These are phyloP conservation scores for Pseudomassariella vexata DNA, from an alignment of 2,329 filamentous ascomycete species.

Conservation along the genomic window DNA sequence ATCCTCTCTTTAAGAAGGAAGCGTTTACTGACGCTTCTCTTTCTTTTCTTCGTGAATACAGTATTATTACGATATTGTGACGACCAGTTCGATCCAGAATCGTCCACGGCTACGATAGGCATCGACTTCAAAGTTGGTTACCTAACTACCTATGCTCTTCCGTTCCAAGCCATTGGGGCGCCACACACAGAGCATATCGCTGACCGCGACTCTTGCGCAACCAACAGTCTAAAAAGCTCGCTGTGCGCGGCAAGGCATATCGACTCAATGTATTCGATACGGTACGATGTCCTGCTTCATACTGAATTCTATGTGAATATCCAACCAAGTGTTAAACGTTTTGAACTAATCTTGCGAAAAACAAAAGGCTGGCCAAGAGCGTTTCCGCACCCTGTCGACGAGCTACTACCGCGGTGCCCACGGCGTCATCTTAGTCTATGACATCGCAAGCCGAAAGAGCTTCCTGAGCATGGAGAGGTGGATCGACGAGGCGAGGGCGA, in stretches of 20 bases:
- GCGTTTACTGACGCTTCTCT: no score
- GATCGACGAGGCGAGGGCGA: slow-evolving; percentile 47
- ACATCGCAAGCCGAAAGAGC: slow-evolving; percentile 40
- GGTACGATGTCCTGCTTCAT: slow-evolving; percentile 19
- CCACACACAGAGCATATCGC: no score
- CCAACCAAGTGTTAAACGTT: not conserved
- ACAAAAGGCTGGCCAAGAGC: slow-evolving; percentile 36
- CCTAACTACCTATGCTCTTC: no score
- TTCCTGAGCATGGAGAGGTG: slow-evolving; percentile 48
- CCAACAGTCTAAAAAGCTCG: slow-evolving; percentile 45
- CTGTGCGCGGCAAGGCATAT: slow-evolving; percentile 45
- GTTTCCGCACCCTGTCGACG: slow-evolving; percentile 43
- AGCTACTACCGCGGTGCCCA: slow-evolving; percentile 46
- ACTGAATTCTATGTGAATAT: not conserved
- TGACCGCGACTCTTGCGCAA: not conserved
- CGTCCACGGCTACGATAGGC: slow-evolving; percentile 48
- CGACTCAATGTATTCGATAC: slow-evolving; percentile 48
- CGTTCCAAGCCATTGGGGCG: no score
- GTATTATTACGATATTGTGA: slow-evolving; percentile 51
- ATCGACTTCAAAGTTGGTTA: slow-evolving; percentile 48
- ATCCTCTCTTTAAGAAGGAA: not conserved
- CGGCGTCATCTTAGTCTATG: slow-evolving; percentile 43
- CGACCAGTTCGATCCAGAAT: slow-evolving; percentile 51
- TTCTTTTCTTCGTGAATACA: slow-evolving; percentile 15
- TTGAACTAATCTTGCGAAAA: not conserved